phyloP scores from a whole-genome alignment of 306 rosid species.

The Citrullus colocynthis region DNA sequence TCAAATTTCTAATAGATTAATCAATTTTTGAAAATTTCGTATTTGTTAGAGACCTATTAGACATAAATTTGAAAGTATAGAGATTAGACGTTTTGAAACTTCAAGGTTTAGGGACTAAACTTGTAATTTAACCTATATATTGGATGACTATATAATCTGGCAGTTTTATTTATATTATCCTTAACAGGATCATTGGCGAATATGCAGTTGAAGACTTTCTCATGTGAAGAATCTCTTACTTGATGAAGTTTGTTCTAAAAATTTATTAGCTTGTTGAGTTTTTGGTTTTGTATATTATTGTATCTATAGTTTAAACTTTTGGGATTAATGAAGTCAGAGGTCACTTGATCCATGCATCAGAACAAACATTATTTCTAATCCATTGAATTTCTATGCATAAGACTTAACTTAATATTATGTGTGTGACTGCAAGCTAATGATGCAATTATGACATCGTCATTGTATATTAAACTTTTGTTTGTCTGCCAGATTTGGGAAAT shows the following conservation, averaged over 20 bases:
- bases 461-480: conserved; percentile 6
- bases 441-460: not conserved
- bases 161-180: not conserved
- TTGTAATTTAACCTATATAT: not conserved
- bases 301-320: not conserved
- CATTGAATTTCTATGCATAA: not conserved
- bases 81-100: too few species aligned
- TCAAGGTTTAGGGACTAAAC: too few species aligned
- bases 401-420: not conserved
- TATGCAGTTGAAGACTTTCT: not conserved
- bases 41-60: too few species aligned
- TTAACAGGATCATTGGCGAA: not conserved
- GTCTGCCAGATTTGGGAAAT: conserved; percentile 85
- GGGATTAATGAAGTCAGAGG: not conserved
- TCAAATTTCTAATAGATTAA: too few species aligned
- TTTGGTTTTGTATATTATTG: not conserved
- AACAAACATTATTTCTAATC: not conserved
- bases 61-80: too few species aligned
- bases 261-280: not conserved
- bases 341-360: not conserved
- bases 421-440: not conserved
- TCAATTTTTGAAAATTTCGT: too few species aligned
- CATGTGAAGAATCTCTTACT: not conserved
- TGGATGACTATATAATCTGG: not conserved
- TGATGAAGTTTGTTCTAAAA: not conserved